Percentiles rank a stretch among this genome's conserved stretches.
Conservation (phyloP, 208 protist species). For the Jaenimonas drosophilae region DNA sequence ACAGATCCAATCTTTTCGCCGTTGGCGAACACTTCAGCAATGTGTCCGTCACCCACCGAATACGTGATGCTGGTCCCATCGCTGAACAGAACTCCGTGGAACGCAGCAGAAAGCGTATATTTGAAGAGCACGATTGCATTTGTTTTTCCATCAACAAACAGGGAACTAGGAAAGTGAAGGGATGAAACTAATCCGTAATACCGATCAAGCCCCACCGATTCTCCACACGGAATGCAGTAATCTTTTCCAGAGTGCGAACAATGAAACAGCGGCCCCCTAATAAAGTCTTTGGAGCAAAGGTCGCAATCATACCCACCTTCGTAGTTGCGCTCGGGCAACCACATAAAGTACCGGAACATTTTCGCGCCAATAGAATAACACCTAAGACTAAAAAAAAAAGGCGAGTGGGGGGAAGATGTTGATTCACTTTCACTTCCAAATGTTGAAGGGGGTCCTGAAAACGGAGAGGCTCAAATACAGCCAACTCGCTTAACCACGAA, state of each 20-base stretch:
- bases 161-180: conserved; percentile 12
- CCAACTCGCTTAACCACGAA: too few species aligned
- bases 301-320: conserved; percentile 35
- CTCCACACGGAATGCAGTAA: conserved; percentile 25
- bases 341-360: conserved; percentile 19
- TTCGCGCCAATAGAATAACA: too few species aligned
- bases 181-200: conserved; percentile 17
- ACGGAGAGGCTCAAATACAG: neutral
- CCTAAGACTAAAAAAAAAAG: too few species aligned
- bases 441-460: conserved; percentile 1
- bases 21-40: neutral
- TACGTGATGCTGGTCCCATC: neutral
- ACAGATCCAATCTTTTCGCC: neutral
- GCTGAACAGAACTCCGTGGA: neutral
- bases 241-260: conserved; percentile 14
- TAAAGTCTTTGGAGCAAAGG: conserved; percentile 16
- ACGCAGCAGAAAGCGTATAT: conserved; percentile 5
- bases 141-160: conserved; percentile 8
- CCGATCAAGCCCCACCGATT: conserved; percentile 7
- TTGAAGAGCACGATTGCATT: conserved; percentile 16
- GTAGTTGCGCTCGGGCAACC: too few species aligned
- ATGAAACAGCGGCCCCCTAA: conserved; percentile 24
- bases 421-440: too few species aligned
- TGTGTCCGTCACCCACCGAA: neutral
- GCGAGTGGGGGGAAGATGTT: conserved; percentile 2